Conservation (phyloP, 768 basidiomycete genomes). For the Boletales sp. region DNA sequence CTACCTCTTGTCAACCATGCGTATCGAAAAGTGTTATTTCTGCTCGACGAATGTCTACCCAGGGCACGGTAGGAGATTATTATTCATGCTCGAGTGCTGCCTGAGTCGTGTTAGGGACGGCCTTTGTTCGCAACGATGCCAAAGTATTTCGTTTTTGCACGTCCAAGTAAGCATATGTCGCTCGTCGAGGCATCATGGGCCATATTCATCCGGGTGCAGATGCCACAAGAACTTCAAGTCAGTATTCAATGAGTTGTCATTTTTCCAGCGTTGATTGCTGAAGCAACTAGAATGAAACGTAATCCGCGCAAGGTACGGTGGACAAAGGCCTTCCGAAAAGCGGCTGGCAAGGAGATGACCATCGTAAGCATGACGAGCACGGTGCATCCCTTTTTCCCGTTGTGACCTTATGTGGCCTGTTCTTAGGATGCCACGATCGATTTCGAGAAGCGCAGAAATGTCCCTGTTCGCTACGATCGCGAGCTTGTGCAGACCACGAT, state of each 20-base stretch:
- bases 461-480: conserved; percentile 95
- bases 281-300: conserved; percentile 82
- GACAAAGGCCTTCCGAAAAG: conserved; percentile 99
- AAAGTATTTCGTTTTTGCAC: conserved; percentile 98
- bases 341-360: conserved; percentile 99
- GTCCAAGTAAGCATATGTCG: conserved; percentile 67
- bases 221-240: conserved; percentile 99
- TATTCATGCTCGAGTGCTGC: not conserved
- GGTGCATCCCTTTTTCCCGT: not conserved
- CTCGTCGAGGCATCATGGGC: not conserved
- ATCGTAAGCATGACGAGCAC: conserved; percentile 57
- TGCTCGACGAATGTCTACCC: conserved; percentile 97
- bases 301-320: conserved; percentile 98
- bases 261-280: conserved; percentile 1
- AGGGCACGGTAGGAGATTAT: conserved; percentile 67
- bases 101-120: conserved; percentile 53
- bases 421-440: conserved; percentile 93
- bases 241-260: conserved; percentile 16
- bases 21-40: conserved; percentile 98
- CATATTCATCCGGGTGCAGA: conserved; percentile 39
- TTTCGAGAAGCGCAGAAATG: conserved; percentile 98
- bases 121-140: conserved; percentile 96
- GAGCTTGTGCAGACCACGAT: conserved; percentile 90
- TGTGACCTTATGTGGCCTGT: not conserved
- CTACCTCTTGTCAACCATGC: conserved; percentile 48